Evolutionary conservation across 1,139 yeast species (phyloP), one percentile per base, ranked within the genome.

Genomic region (Saccharomycopsis crataegensis): DNA sequence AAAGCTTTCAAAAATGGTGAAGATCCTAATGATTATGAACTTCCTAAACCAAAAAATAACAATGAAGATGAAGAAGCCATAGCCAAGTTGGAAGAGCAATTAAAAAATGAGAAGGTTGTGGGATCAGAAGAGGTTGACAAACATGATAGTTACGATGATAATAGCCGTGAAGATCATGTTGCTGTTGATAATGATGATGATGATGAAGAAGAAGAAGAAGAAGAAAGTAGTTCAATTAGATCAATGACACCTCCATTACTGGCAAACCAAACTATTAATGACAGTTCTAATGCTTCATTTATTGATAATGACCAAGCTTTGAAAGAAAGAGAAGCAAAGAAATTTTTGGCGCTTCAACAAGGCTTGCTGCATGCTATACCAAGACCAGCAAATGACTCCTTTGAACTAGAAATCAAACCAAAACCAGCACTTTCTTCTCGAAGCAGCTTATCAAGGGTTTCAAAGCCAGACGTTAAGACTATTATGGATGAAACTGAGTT

Each of bases 1-100:
- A 76, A 73, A 55, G 72, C 78, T 0, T 58, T 68, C 43, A 76
- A 71, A 56, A 61, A 63, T 1, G 79, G 78, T 0, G 71, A 70
- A 32, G 82, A 81, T 61, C 85, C 86, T 1, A 80, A 81, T 61
- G 54, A 53, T n/a, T 53, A 53, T 34, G 55, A 56, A 28, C 12
- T 38, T 28, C 46, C 36, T 16, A 46, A 51, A 45, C 51, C 49
- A 17, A 44, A 50, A 45, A 28, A 50, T 14, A 33, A 2, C 8
- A 40, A 14, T 11, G 36, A 48, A 12, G 40, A 34, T 16, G 52
- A 49, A 16, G 54, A 55, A 22, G 46, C 12, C 11, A 43, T 36
- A 6, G 43, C 52, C 22, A 42, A 38, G 28, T 34, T 52, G 32
- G 53, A 43, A 33, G 22, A 46, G 14, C 43, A 46, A 33, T 36